Evolutionary conservation across 139 green algal genomes (phyloP), one percentile per base, ranked within the genome.

Genomic region (Chlorella sp.): DNA sequence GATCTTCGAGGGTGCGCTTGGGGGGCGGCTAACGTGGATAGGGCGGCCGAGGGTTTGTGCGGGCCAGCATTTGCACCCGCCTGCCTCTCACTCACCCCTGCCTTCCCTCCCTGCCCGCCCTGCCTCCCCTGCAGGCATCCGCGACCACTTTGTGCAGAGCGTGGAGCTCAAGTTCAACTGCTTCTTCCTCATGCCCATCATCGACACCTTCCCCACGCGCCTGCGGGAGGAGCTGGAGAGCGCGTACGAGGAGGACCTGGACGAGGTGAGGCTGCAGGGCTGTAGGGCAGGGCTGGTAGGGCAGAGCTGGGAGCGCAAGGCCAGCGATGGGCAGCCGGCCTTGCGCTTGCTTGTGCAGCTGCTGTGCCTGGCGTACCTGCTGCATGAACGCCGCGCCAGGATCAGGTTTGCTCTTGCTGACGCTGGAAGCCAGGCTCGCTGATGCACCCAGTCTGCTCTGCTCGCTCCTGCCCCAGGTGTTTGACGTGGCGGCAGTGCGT

Each of bases 171-270:
- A 98, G 93, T 98, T 99, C 95, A 99, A 98, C 92, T 99, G 96
- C 89, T 99, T 99, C 93, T 99, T 99, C 94, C 92, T 99, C 41
- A 99, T 99, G 96, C 96, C 96, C 11, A 71, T 99, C 28, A 89
- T 99, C 28, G 95, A 99, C 91, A 80, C 88, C 28, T 99, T 99
- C 90, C 94, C 95, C 18, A 85, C 86, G 18, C 87, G 87, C 36
- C 90, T 98, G 89, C 90, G 96, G 12, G 90, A 95, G 74, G 94
- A 98, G 84, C 88, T 98, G 60, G 96, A 99, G 92, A 63, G 67
- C 1, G 94, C 94, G 13, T 98, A 95, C 74, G 93, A 96, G 68
- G 89, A 94, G 74, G 94, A 96, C 87, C 82, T 98, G 69, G 96
- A 98, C 68, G 89, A 86, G 25, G 94, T 98, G 67, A 9, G 64